Percentiles rank a stretch among this genome's conserved stretches.
Conservation (phyloP, 306 rosid species). For the Crotalaria pallida region DNA sequence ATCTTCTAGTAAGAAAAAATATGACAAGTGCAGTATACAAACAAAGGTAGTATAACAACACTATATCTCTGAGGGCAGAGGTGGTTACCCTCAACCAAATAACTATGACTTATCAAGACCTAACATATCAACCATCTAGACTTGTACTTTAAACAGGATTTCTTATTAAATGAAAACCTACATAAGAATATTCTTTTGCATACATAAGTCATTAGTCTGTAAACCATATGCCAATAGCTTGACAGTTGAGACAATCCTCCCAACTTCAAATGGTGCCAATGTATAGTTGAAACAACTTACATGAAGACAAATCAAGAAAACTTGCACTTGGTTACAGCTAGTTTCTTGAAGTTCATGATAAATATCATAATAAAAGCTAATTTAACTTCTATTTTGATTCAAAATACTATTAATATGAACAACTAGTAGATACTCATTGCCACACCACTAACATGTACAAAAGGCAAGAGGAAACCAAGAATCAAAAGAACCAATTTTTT, state of each 20-base stretch:
- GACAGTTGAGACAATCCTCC: background rate
- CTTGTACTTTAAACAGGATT: background rate
- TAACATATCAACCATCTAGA: background rate
- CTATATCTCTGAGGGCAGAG: background rate
- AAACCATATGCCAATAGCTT: background rate
- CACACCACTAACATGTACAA: background rate
- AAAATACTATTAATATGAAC: background rate
- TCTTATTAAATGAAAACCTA: background rate
- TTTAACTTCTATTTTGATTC: constrained; percentile 5
- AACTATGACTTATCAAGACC: background rate
- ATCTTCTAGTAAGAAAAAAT: background rate
- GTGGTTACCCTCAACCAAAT: background rate
- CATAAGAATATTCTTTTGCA: background rate
- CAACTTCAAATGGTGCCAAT: background rate
- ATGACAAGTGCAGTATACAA: background rate
- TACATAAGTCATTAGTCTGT: background rate
- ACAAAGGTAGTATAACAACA: constrained; percentile 2
- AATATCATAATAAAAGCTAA: background rate
- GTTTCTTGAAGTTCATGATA: background rate
- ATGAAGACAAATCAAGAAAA: background rate
- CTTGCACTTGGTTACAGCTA: background rate
- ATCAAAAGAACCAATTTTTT: background rate
- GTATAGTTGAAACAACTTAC: constrained; percentile 4
- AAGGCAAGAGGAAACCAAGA: background rate
- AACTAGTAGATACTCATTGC: background rate